phyloP scores from a whole-genome alignment of 257 asterid species.

The Gentiana dahurica region DNA sequence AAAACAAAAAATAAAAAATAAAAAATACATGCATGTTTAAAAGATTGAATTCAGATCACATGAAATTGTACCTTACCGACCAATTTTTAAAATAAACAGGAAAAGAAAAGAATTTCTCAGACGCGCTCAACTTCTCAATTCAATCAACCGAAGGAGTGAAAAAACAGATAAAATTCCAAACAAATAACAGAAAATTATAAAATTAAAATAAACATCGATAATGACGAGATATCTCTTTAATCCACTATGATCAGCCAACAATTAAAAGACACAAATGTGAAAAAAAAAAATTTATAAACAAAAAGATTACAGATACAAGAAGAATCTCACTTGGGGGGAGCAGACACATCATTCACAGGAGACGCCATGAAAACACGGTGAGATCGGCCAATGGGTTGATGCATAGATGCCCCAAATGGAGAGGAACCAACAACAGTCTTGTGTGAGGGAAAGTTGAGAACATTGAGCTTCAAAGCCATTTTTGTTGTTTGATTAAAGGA shows the following conservation, averaged over 20 bases:
- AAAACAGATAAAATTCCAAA: too few species aligned
- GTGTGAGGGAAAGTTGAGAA: slow-evolving; percentile 21
- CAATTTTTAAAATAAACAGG: too few species aligned
- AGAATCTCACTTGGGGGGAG: slow-evolving; percentile 40
- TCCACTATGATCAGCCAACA: neutral
- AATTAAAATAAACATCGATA: neutral
- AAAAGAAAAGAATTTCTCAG: too few species aligned
- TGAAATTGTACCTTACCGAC: too few species aligned
- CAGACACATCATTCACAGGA: slow-evolving; percentile 22
- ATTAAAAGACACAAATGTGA: neutral
- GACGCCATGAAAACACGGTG: slow-evolving; percentile 59
- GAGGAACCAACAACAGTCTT: slow-evolving; percentile 23
- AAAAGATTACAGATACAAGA: neutral
- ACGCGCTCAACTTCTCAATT: too few species aligned
- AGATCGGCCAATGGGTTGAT: slow-evolving; percentile 26
- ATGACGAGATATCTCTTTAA: neutral
- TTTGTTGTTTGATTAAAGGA: slow-evolving; percentile 3
- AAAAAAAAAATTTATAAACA: neutral
- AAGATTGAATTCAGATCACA: too few species aligned
- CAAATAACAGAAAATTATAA: neutral
- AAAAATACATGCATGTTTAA: too few species aligned
- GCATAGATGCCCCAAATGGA: slow-evolving; percentile 12
- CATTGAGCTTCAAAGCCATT: slow-evolving; percentile 45
- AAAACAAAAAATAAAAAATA: too few species aligned
- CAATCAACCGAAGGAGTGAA: too few species aligned